Base-by-base conservation (phyloP, 495 filamentous ascomycete species). In the Tricharina praecox region DNA sequence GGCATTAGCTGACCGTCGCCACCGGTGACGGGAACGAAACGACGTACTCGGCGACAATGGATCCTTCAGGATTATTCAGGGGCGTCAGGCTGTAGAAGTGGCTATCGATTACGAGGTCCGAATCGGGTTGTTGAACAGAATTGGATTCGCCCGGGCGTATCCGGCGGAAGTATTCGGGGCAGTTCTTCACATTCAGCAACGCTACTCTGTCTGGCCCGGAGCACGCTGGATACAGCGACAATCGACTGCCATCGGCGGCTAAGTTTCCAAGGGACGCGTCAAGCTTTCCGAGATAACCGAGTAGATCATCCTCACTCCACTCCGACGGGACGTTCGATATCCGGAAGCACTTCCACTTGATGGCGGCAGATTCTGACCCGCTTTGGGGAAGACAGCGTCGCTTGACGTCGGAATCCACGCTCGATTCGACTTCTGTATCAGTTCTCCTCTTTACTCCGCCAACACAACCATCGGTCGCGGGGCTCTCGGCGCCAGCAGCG, bases 61-160 rank as follows among this genome's bases (percentile, higher is more conserved):
- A 23, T 23, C 33, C 32, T 18, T 21, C 24, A 8, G 45, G 36
- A 5, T 28, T 18, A 25, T 52, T 52, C 30, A 53, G 30, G n/a
- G 50, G 47, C 0, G 50, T 53, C 13, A 53, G 23, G 20, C 50
- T 46, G 39, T 50, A 53, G 41, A 53, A 53, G 15, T 50, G n/a
- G 3, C 11, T 28, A 28, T 53, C 50, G 4, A 45, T 42, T 32
- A 32, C 28, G 28, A 32, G 28, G 13, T 32, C 28, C 28, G 28
- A 32, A 13, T 32, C 28, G 7, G 28, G 7, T 13, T 32, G 28
- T 32, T 13, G 28, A 7, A 32, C 28, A 7, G 28, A 32, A 32
- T 32, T 7, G 28, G 7, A 32, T 32, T 32, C 28, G 28, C 13
- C 13, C 13, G 7, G 28, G 7, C 7, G 13, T 7, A 32, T 7